Percentiles rank a stretch among this genome's conserved stretches.
These are phyloP conservation scores for Colletotrichum simmondsii DNA, from an alignment of 2,329 filamentous ascomycete species.

Conservation along the genomic window DNA sequence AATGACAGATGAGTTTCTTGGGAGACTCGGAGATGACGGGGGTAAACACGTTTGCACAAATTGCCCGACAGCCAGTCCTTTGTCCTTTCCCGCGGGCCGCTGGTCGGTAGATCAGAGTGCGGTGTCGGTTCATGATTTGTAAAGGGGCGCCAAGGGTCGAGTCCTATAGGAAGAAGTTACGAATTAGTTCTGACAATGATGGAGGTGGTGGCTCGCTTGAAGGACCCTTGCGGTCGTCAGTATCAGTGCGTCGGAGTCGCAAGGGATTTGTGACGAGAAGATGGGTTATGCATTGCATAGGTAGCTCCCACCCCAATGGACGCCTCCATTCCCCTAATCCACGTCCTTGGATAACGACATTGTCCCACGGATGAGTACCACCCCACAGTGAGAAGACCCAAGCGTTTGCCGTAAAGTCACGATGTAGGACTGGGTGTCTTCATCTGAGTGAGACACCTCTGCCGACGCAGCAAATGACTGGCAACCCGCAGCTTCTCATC, in stretches of 20 bases:
- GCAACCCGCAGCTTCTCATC: not conserved
- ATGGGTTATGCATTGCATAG: not conserved
- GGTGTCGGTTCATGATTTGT: not conserved
- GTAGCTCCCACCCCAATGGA: not conserved
- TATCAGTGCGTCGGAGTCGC: not conserved
- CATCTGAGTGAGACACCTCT: no score
- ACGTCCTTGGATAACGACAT: not conserved
- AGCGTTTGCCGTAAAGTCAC: not conserved
- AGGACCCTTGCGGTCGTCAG: not conserved
- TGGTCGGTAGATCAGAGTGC: not conserved
- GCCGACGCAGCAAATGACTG: not conserved
- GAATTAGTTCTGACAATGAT: not conserved
- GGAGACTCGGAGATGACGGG: not conserved
- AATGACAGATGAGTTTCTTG: not conserved
- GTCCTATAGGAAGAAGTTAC: not conserved
- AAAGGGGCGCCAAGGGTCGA: not conserved
- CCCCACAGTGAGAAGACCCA: not conserved
- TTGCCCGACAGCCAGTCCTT: not conserved
- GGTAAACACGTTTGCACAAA: no score
- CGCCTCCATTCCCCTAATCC: not conserved
- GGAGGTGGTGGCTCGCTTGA: not conserved
- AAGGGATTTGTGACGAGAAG: not conserved
- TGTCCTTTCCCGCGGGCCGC: not conserved
- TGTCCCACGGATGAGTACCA: not conserved
- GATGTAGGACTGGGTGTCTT: not conserved